Percentiles rank a stretch among this genome's conserved stretches.
Conservation (phyloP, 495 filamentous ascomycete species). For the Hyaloscypha bicolor region DNA sequence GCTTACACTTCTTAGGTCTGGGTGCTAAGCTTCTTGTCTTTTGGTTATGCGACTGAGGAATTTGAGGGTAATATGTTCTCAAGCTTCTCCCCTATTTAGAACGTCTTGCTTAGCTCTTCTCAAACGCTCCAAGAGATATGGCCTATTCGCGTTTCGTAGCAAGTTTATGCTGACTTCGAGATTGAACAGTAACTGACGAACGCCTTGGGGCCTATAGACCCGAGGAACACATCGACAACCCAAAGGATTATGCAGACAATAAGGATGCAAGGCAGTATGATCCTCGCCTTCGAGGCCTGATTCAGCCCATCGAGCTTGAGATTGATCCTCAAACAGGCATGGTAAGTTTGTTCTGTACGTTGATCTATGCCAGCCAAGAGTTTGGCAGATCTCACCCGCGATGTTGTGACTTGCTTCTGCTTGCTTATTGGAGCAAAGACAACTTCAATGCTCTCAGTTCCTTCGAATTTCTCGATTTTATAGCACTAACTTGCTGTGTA, state of each 20-base stretch:
- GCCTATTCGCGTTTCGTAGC: too few species aligned
- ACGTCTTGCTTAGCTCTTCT: too few species aligned
- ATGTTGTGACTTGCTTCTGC: too few species aligned
- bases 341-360: constrained; percentile 33
- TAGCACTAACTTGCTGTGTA: background rate
- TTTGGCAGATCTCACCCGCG: too few species aligned
- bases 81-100: background rate
- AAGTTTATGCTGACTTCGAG: background rate
- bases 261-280: constrained; percentile 84
- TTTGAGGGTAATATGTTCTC: constrained; percentile 56
- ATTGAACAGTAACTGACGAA: constrained; percentile 67
- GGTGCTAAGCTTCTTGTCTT: constrained; percentile 61
- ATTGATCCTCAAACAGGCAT: constrained; percentile 86
- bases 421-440: background rate
- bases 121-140: too few species aligned
- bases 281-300: constrained; percentile 75
- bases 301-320: constrained; percentile 74
- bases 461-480: background rate
- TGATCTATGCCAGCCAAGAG: background rate
- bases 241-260: constrained; percentile 66
- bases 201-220: constrained; percentile 87
- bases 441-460: background rate
- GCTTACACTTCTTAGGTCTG: constrained; percentile 38
- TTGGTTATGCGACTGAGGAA: constrained; percentile 85
- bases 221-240: constrained; percentile 89